Base-by-base conservation (phyloP, 2,329 filamentous ascomycete species). In the Colletotrichum liriopes region DNA sequence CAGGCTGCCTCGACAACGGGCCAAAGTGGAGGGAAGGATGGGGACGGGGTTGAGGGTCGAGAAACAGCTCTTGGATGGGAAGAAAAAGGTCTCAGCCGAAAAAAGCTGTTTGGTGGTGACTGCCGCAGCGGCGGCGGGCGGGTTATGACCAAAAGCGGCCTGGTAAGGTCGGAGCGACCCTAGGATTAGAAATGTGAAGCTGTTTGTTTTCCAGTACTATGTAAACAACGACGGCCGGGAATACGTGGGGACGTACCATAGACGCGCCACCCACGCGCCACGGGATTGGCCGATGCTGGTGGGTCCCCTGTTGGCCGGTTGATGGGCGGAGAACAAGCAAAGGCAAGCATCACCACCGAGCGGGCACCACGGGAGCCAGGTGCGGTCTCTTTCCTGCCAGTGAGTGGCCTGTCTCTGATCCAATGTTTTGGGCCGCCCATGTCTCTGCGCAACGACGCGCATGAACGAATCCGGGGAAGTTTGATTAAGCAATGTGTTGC, bases 1-100 rank as follows among this genome's bases (percentile, higher is more conserved):
- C 66, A 39, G 61, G 68, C 67, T 73, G 61, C 67, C 71, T 73
- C 61, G 67, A 71, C 71, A 73, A 67, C 62, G 67, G 35, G 26
- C 43, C 55, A 51, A 41, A 55, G 55, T 41, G 64, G 49, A 56
- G 49, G 69, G 37, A 58, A 51, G 35, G 67, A 71, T 51, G 67
- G 55, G 59, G 66, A 51, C 56, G 52, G 45, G 49, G 63, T 58
- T 41, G 52, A 64, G 56, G 45, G 41, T 55, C 26, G 14, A 47
- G 56, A 72, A 71, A 49, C 55, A 61, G 49, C 71, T 66, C 58
- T 61, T 66, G 51, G 61, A 61, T 54, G 39, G 43, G 67, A 58
- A 54, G 55, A 62, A 66, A 55, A 71, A 67, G 55, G 66, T 45
- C 60, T 61, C 55, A 51, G 43, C 67, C 67, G 37, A 71, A 43